Base-by-base conservation (phyloP, 352 stramenopile species). In the Phytophthora capsici region DNA sequence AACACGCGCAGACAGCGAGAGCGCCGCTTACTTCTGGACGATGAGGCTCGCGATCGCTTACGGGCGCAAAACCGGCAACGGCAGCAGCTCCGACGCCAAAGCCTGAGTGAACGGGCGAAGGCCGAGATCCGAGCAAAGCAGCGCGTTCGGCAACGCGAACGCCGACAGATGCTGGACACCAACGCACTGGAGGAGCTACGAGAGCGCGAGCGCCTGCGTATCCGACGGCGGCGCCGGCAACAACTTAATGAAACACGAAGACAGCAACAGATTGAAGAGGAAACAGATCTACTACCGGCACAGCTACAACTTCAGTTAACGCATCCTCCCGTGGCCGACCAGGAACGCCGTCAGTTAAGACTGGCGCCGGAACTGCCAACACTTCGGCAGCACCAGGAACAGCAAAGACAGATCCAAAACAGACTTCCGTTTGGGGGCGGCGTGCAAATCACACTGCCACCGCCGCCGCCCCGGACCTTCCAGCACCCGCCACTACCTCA, bases 31-130 rank as follows among this genome's bases (percentile, higher is more conserved):
- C 66, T 71, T 23, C 63, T 90, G 50, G 75, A 91, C 43, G 75
- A 76, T 26, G 50, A 40, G 14, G 58, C 72, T 6, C 71, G 67
- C 13, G 56, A 59, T 1, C 67, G 61, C 28, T 52, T 89, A 19
- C 80, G 84, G 16, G 73, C 87, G 40, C 79, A 89, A 62, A 93
- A 93, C 62, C 80, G 80, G 10, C 56, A 69, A 9, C 77, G 84
- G 0, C 84, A 93, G 66, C 69, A 86, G 53, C 52, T 80, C 28
- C 73, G 82, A 4, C 69, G 84, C 13, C 49, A 78, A 46, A 74
- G 61, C 20, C 55, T 91, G 52, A 89, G 66, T 16, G 71, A 84
- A 2, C 28, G 67, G 3, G 72, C 61, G 12, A 76, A 77, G 25
- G 46, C 66, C 6, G 52, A 77, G 26, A 71, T 78, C 9, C 69